Conservation (phyloP, 352 stramenopile species). For the Phytophthora uliginosa region DNA sequence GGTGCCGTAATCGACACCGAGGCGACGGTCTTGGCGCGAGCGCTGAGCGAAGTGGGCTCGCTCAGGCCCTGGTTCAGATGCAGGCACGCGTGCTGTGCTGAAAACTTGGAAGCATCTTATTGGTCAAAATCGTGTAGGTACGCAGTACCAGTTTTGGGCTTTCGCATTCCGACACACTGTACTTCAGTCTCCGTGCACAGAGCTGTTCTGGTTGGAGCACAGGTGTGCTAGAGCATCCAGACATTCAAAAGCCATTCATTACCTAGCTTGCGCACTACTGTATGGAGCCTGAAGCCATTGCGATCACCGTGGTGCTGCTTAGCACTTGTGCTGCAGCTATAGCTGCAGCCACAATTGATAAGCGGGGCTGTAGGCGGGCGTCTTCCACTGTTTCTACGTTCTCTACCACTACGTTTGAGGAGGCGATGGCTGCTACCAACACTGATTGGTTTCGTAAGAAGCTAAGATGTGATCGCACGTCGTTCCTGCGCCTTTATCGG, state of each 20-base stretch:
- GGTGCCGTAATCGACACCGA: too few species aligned
- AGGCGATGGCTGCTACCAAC: not conserved
- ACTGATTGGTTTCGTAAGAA: constrained; percentile 32
- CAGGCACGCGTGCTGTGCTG: too few species aligned
- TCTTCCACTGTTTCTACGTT: constrained; percentile 10
- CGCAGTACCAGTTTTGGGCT: constrained; percentile 9
- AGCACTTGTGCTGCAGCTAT: not conserved
- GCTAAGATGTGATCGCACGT: constrained; percentile 19
- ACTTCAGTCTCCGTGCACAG: not conserved
- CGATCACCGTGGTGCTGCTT: not conserved
- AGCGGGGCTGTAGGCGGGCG: not conserved
- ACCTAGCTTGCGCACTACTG: not conserved
- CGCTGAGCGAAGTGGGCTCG: too few species aligned
- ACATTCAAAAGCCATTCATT: not conserved
- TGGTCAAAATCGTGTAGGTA: constrained; percentile 6
- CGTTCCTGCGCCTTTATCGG: constrained; percentile 2
- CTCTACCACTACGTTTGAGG: constrained; percentile 24
- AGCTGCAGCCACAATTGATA: constrained; percentile 5
- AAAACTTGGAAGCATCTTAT: not conserved
- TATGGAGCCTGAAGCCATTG: not conserved
- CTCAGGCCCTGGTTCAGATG: too few species aligned
- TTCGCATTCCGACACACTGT: not conserved
- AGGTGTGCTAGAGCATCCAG: not conserved
- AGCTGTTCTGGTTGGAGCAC: constrained; percentile 7
- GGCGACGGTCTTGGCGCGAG: too few species aligned